Base-by-base conservation (phyloP, 139 green algal species). In the Ostreobium quekettii region DNA sequence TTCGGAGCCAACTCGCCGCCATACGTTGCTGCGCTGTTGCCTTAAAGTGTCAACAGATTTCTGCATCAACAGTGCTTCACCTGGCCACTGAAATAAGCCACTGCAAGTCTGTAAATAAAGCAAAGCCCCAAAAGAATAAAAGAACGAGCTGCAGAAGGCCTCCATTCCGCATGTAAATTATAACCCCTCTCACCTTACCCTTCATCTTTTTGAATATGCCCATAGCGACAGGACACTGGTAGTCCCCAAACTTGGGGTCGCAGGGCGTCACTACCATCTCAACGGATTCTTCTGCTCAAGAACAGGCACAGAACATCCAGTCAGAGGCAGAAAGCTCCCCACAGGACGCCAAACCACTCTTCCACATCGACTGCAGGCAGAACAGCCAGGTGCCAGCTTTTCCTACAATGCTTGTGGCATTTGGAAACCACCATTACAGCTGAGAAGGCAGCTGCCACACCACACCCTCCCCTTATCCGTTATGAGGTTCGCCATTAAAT, bases 211-310 rank as follows among this genome's bases (percentile, higher is more conserved):
- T 87, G 67, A 96, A 97, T 60, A 99, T 71, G 4, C 73, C 67
- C 93, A 99, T 99, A 1, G 93, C 93, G 67, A 96, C 97, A 77
- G 97, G 97, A 81, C 92, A 95, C 71, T 98, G 93, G 76, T 97
- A 98, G 77, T 98, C 92, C 1, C 89, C 92, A 71, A 91, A 89
- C 74, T 93, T 88, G 35, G 88, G 72, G 46, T 97, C 53, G 19
- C 53, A 62, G 15, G 8, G 53, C 29, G 53, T 62, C 8, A 62
- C 53, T n/a, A n/a, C n/a, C n/a, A n/a, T n/a, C n/a, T n/a, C n/a
- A n/a, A n/a, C n/a, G n/a, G n/a, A n/a, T n/a, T n/a, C n/a, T n/a
- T n/a, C n/a, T n/a, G n/a, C n/a, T n/a, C n/a, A n/a, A n/a, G n/a
- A n/a, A n/a, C n/a, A n/a, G n/a, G n/a, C n/a, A n/a, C n/a, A n/a